A percentile compares a stretch with the other conserved stretches of the same genome.
Evolutionary conservation across 148 eudicot species (phyloP).

Genomic region (Rheum nobile): DNA sequence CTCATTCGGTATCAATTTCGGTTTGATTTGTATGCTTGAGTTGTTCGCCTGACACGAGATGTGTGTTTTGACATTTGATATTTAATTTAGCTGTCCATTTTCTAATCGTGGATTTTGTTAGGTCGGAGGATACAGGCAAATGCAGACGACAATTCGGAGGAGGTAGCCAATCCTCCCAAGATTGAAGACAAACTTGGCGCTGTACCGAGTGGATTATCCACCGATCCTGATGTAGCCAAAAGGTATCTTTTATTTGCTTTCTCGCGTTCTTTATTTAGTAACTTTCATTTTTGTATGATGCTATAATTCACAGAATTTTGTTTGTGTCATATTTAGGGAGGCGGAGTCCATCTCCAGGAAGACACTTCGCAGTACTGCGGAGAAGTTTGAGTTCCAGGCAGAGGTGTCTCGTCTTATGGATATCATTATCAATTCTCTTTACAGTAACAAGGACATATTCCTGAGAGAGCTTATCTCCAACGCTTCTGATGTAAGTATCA

Average conservation of each 20-base stretch:
- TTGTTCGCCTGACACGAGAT: not conserved
- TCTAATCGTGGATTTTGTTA: slow-evolving; percentile 14
- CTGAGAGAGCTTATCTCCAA: slow-evolving; percentile 94
- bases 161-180: slow-evolving; percentile 68
- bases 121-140: slow-evolving; percentile 72
- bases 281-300: not conserved
- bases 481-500: slow-evolving; percentile 84
- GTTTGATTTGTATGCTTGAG: not conserved
- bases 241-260: slow-evolving; percentile 28
- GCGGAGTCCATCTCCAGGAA: slow-evolving; percentile 85
- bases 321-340: slow-evolving; percentile 36
- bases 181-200: slow-evolving; percentile 86
- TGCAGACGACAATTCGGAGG: slow-evolving; percentile 73
- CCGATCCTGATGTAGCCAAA: slow-evolving; percentile 86
- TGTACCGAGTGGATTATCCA: slow-evolving; percentile 80
- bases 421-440: slow-evolving; percentile 87
- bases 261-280: not conserved
- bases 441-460: slow-evolving; percentile 97
- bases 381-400: slow-evolving; percentile 98
- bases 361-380: slow-evolving; percentile 69
- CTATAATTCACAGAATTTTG: not conserved
- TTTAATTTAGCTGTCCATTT: not conserved
- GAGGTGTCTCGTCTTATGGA: slow-evolving; percentile 99
- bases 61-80: not conserved
- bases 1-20: not conserved